Conservation (phyloP, 2,329 filamentous ascomycete species). For the Cercospora beticola region DNA sequence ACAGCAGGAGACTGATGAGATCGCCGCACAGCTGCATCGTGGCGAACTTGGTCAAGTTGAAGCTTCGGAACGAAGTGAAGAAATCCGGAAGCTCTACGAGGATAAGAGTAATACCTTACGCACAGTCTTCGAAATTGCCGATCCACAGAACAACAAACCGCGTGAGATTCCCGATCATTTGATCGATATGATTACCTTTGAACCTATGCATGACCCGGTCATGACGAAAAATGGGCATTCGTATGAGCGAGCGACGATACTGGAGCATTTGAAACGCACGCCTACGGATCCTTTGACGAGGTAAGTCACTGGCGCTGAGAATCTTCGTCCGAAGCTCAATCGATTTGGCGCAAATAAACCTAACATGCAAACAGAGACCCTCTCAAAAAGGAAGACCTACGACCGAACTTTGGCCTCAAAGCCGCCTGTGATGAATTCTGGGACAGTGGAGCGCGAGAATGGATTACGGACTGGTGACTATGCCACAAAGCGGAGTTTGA, state of each 20-base stretch:
- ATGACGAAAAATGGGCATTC: conserved; percentile 80
- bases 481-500: conserved; percentile 8
- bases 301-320: too few relatives aligned
- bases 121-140: conserved; percentile 49
- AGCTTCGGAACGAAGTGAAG: conserved; percentile 48
- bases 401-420: conserved; percentile 78
- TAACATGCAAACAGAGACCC: too few relatives aligned
- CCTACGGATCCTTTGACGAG: conserved; percentile 81
- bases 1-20: conserved; percentile 42
- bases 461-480: conserved; percentile 46
- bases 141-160: conserved; percentile 45
- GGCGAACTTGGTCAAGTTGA: conserved; percentile 47
- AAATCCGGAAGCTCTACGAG: conserved; percentile 44
- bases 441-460: conserved; percentile 85
- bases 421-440: conserved; percentile 84
- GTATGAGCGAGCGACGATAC: conserved; percentile 81
- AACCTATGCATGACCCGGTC: conserved; percentile 46
- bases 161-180: conserved; percentile 72
- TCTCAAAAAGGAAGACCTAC: conserved; percentile 65
- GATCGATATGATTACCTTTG: conserved; percentile 60
- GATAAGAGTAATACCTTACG: conserved; percentile 47
- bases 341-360: too few relatives aligned
- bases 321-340: too few relatives aligned
- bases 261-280: conserved; percentile 77
- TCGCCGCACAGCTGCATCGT: conserved; percentile 33